Evolutionary conservation across 2,329 filamentous ascomycete genomes (phyloP).

Genomic region (Paecilomyces dactylethromorphus): DNA sequence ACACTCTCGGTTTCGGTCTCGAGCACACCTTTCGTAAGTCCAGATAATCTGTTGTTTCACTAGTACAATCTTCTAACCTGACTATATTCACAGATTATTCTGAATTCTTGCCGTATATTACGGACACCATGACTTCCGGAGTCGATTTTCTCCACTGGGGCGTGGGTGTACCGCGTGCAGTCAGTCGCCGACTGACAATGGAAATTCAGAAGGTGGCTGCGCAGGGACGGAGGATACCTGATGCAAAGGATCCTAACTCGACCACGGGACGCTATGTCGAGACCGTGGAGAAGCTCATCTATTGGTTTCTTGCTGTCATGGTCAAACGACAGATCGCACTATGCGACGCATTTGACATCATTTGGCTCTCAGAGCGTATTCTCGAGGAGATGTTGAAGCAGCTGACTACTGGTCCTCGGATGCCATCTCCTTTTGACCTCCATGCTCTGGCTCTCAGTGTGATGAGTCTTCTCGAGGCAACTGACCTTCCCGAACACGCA

Average conservation of each 20-base stretch:
- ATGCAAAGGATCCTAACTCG: neutral
- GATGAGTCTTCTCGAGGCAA: slow-evolving; percentile 37
- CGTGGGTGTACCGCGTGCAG: neutral
- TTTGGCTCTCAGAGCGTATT: slow-evolving; percentile 33
- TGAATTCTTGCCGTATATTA: neutral
- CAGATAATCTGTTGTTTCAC: neutral
- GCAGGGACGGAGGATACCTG: neutral
- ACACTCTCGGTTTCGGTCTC: slow-evolving; percentile 23
- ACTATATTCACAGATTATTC: neutral
- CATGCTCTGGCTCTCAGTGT: slow-evolving; percentile 35
- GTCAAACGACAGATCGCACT: slow-evolving; percentile 38
- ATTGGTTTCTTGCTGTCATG: slow-evolving; percentile 36
- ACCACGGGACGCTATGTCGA: slow-evolving; percentile 19
- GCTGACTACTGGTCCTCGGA: slow-evolving; percentile 20
- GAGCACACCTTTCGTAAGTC: neutral
- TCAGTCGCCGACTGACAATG: neutral
- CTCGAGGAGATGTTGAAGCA: slow-evolving; percentile 34
- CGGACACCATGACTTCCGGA: neutral
- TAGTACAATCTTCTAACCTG: neutral
- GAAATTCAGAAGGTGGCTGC: neutral
- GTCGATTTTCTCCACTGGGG: neutral
- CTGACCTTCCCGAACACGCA: slow-evolving; percentile 31
- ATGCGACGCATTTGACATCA: slow-evolving; percentile 35
- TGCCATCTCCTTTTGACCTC: slow-evolving; percentile 33
- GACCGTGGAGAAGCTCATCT: slow-evolving; percentile 33